phyloP scores from a whole-genome alignment of 2,329 filamentous ascomycete genomes.

The Aspergillus brasiliensis region DNA sequence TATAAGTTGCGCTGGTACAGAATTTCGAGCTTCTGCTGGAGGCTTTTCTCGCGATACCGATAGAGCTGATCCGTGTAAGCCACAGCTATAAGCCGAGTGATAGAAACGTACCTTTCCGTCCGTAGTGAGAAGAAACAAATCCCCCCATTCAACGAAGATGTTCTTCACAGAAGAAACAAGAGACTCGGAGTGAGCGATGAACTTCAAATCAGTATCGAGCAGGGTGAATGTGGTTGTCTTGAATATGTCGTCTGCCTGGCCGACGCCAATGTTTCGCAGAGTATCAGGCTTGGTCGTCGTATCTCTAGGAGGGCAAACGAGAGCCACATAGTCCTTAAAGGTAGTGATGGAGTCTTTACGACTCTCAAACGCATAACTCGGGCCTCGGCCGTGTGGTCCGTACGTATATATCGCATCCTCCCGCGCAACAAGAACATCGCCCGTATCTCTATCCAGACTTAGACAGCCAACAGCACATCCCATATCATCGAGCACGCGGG shows the following conservation, averaged over 20 bases:
- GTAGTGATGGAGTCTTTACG: constrained; percentile 79
- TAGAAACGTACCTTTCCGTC: constrained; percentile 75
- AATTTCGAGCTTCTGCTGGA: constrained; percentile 89
- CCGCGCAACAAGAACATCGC: constrained; percentile 86
- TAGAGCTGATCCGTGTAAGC: constrained; percentile 62
- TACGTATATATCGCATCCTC: constrained; percentile 98
- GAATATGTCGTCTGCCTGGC: constrained; percentile 75
- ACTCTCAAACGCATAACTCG: constrained; percentile 88
- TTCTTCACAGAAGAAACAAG: constrained; percentile 77
- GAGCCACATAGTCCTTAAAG: constrained; percentile 81
- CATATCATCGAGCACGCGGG: constrained; percentile 82
- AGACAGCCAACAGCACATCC: constrained; percentile 96
- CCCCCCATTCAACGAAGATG: constrained; percentile 85
- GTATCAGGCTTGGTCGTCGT: constrained; percentile 59
- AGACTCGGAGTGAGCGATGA: constrained; percentile 86
- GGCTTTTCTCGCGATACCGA: constrained; percentile 84
- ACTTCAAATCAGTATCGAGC: constrained; percentile 86
- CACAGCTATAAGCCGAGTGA: neutral
- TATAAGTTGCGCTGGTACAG: constrained; percentile 94
- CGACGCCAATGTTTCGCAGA: constrained; percentile 72
- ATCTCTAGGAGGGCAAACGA: constrained; percentile 76
- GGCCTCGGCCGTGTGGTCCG: constrained; percentile 77
- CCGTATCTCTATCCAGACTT: constrained; percentile 76
- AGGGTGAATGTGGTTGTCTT: constrained; percentile 86
- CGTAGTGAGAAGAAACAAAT: constrained; percentile 84